Conservation (phyloP, 306 rosid species). For the Begonia masoniana region DNA sequence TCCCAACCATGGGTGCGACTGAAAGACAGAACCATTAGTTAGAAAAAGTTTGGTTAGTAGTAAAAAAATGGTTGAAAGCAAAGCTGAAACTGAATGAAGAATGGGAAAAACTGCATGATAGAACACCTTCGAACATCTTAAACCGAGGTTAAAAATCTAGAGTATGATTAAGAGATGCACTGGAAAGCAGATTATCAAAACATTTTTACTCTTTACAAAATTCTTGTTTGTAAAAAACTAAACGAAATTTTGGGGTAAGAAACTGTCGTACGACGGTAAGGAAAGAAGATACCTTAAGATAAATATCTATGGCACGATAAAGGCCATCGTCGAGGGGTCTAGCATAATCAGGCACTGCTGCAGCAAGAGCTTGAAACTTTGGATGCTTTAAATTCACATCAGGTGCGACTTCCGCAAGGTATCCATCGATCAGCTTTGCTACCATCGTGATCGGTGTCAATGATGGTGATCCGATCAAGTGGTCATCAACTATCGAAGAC, state of each 20-base stretch:
- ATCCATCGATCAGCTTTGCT: constrained; percentile 91
- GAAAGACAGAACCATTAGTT: constrained; percentile 17
- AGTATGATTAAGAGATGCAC: no score
- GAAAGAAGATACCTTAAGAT: constrained; percentile 55
- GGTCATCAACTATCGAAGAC: constrained; percentile 66
- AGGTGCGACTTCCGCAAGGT: constrained; percentile 98
- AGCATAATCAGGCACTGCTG: constrained; percentile 90
- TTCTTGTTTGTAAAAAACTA: neutral
- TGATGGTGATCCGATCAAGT: constrained; percentile 86
- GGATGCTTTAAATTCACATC: constrained; percentile 84
- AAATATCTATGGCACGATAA: constrained; percentile 90
- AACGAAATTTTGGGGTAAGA: neutral
- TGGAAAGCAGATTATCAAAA: no score
- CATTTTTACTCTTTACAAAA: no score
- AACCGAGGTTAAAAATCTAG: no score
- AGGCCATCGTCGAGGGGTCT: constrained; percentile 97
- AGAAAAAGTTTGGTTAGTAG: neutral
- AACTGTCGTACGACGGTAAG: no score
- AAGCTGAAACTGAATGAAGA: no score
- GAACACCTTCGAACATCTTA: no score
- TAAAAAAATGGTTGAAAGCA: no score
- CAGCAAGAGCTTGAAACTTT: constrained; percentile 88
- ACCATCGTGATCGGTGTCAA: constrained; percentile 81
- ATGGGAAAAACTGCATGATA: no score
- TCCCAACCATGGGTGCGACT: constrained; percentile 99